Conservation (phyloP, 176 grass and related monocot species). For the Avena eriantha region DNA sequence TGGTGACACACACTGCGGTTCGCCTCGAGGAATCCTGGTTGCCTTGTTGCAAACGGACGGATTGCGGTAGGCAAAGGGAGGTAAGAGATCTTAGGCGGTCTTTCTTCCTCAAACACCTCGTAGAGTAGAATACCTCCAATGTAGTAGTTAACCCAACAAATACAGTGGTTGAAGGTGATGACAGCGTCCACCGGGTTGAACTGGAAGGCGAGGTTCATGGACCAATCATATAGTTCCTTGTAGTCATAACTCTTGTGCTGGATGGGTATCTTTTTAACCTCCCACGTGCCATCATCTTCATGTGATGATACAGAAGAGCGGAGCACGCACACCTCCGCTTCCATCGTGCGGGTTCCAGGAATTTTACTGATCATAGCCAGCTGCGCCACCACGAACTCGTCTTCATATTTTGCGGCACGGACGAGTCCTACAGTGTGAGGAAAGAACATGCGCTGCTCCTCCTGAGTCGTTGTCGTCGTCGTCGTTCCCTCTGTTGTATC, state of each 20-base stretch:
- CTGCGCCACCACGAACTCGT: neutral
- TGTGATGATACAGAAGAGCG: neutral
- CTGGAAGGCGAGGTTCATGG: neutral
- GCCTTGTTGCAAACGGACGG: no score
- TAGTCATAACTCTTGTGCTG: neutral
- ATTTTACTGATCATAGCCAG: neutral
- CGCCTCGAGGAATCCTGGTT: neutral
- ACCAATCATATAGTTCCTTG: neutral
- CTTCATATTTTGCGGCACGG: neutral
- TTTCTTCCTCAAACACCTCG: neutral
- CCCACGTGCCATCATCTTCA: neutral
- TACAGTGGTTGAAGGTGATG: neutral
- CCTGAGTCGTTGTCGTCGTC: neutral
- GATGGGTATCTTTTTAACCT: neutral
- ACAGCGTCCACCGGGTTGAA: neutral
- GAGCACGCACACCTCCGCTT: constrained; percentile 7
- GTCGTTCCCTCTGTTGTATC: no score
- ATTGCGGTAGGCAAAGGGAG: neutral
- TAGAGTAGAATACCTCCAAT: neutral
- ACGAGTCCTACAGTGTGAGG: neutral
- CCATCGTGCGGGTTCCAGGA: neutral
- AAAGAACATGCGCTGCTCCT: neutral
- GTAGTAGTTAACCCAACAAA: neutral
- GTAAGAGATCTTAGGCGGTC: neutral
- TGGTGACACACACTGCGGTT: neutral